Conservation (phyloP, 768 basidiomycete genomes). For the Mycena sanguinolenta region DNA sequence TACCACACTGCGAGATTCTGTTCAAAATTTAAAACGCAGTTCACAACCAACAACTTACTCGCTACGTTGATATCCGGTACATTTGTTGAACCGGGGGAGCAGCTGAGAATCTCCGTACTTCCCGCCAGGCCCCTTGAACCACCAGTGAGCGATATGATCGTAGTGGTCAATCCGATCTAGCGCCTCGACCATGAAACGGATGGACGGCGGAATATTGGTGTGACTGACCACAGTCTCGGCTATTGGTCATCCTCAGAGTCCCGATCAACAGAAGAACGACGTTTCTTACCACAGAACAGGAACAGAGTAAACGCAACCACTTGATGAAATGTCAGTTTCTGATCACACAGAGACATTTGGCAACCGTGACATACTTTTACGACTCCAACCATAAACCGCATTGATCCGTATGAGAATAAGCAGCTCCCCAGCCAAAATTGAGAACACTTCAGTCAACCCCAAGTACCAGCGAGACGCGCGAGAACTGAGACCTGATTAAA, state of each 20-base stretch:
- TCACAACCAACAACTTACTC: conserved; percentile 1
- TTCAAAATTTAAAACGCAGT: not conserved
- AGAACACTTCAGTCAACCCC: conserved; percentile 18
- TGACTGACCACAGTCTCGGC: conserved; percentile 20
- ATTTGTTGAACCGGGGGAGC: not conserved
- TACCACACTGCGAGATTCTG: conserved; percentile 3
- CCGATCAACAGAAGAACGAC: not conserved
- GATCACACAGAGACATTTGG: no score
- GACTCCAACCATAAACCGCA: conserved; percentile 30
- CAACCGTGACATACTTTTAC: not conserved
- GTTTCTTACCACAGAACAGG: conserved; percentile 9
- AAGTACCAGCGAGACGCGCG: conserved; percentile 17
- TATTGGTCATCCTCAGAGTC: no score
- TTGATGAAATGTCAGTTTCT: not conserved
- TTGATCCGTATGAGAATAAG: conserved; percentile 22
- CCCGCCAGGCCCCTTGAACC: conserved; percentile 2
- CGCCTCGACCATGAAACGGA: not conserved
- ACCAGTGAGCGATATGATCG: conserved; percentile 9
- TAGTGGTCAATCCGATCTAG: conserved; percentile 21
- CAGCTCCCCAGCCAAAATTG: conserved; percentile 18
- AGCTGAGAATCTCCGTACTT: conserved; percentile 15
- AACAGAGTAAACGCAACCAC: conserved; percentile 18
- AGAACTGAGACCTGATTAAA: not conserved
- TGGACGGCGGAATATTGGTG: not conserved
- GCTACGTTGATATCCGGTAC: conserved; percentile 24